Percentiles rank a stretch among this genome's conserved stretches.
Evolutionary conservation across 208 protist species (phyloP).

Genomic region (Acanthamoeba lenticulata): DNA sequence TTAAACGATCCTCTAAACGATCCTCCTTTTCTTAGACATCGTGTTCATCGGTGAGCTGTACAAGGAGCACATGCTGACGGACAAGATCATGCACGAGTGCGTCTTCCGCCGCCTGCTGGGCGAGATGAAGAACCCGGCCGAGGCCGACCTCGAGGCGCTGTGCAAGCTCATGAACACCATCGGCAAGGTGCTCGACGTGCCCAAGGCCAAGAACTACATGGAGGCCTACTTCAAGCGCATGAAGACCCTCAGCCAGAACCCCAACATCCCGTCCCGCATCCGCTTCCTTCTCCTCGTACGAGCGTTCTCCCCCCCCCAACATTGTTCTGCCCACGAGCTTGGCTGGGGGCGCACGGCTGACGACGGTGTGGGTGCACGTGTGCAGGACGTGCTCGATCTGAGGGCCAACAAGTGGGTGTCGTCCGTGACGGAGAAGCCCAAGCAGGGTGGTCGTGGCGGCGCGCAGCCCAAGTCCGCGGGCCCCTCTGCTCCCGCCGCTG

Average conservation of each 20-base stretch:
- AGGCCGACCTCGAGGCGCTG: slow-evolving; percentile 75
- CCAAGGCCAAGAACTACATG: slow-evolving; percentile 38
- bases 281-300: slow-evolving; percentile 69
- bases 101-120: slow-evolving; percentile 63
- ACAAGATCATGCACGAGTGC: slow-evolving; percentile 82
- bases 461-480: not conserved
- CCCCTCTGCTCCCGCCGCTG: not conserved
- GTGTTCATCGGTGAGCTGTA: slow-evolving; percentile 82
- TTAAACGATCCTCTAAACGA: not conserved
- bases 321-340: not conserved
- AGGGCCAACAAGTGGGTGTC: slow-evolving; percentile 68
- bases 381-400: slow-evolving; percentile 74
- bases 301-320: not conserved
- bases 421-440: not conserved
- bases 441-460: not conserved
- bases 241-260: not conserved
- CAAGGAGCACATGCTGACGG: slow-evolving; percentile 77
- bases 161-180: slow-evolving; percentile 78
- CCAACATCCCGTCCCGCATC: slow-evolving; percentile 21
- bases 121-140: not conserved
- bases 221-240: slow-evolving; percentile 54
- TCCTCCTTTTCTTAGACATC: slow-evolving; percentile 67
- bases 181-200: slow-evolving; percentile 60
- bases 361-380: not conserved
- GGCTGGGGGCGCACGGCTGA: not conserved